Base-by-base conservation (phyloP, 257 asterid species). In the Osmanthus fragrans region DNA sequence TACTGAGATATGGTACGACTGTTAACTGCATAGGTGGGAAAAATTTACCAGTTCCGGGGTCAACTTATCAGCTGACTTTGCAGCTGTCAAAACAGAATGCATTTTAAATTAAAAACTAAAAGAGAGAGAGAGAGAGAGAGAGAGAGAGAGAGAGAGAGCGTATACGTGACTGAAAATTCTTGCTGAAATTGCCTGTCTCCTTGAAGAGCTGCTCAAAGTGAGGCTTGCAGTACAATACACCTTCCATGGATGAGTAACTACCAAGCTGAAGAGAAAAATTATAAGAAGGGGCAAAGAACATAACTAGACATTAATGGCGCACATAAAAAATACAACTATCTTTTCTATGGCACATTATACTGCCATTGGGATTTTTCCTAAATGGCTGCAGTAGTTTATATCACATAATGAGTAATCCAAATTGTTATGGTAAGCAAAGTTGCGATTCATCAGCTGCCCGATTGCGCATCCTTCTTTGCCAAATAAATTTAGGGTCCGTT, bases 151-250 rank as follows among this genome's bases (percentile, higher is more conserved):
- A 40, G 47, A 39, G 47, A 40, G 16, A 79, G 76, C 27, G 1
- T 85, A 51, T 89, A 94, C 99, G 99, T 6, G 99, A 92, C 72
- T 86, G 93, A 60, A 94, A 94, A 86, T 89, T 92, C 89, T 94
- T 94, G 88, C 75, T 83, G 83, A 85, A 79, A 81, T 90, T 84
- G 74, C 93, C 93, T 4, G 90, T 82, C 82, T 89, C 91, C 79
- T 74, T 89, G 78, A 87, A 89, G 75, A 89, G 89, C 67, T 89
- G 93, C 79, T 85, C 90, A 76, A 85, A 85, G 81, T 89, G 93
- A 73, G 93, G 90, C 76, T 85, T 89, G 89, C 93, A 89, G 79
- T 85, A 89, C 75, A 90, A 81, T 37, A 83, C 86, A 56, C 92
- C 93, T 25, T 87, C 93, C 86, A 90, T 83, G 12, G 88, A 81